phyloP scores from a whole-genome alignment of 202 grass and related monocot species.

The Musa balbisiana region DNA sequence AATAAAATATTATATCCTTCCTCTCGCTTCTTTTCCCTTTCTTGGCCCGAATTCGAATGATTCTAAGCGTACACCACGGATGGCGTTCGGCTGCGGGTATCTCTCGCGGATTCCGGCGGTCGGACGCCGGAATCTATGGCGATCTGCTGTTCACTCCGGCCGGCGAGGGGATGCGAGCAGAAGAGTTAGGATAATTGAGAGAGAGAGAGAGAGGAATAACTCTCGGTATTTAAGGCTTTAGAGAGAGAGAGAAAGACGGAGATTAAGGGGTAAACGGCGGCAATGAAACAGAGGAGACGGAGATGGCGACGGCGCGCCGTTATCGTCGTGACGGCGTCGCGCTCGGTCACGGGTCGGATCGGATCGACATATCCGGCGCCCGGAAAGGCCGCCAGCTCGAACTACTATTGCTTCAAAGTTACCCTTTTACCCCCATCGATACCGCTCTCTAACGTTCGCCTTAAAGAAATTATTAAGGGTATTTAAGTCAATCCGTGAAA shows the following conservation, averaged over 20 bases:
- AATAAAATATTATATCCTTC: background rate
- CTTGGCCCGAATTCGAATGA: background rate
- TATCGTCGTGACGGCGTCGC: conserved; percentile 2
- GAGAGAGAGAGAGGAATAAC: background rate
- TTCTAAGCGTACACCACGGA: background rate
- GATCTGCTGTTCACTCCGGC: conserved; percentile 1
- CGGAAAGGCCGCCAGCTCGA: too few species aligned
- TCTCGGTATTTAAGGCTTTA: background rate
- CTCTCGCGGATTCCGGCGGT: background rate
- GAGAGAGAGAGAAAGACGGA: background rate
- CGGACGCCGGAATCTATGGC: background rate
- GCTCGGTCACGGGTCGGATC: background rate
- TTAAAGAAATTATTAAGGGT: background rate
- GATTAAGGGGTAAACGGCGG: background rate
- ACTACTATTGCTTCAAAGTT: too few species aligned
- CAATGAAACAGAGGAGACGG: background rate
- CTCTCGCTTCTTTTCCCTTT: background rate
- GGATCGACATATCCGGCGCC: too few species aligned
- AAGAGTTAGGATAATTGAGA: background rate
- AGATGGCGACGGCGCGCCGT: conserved; percentile 5
- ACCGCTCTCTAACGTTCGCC: too few species aligned
- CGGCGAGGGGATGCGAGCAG: background rate
- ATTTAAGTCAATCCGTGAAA: too few species aligned
- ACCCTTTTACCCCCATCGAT: too few species aligned
- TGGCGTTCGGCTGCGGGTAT: background rate